phyloP scores from a whole-genome alignment of 2,329 filamentous ascomycete species.

The Aspergillus tamarii region DNA sequence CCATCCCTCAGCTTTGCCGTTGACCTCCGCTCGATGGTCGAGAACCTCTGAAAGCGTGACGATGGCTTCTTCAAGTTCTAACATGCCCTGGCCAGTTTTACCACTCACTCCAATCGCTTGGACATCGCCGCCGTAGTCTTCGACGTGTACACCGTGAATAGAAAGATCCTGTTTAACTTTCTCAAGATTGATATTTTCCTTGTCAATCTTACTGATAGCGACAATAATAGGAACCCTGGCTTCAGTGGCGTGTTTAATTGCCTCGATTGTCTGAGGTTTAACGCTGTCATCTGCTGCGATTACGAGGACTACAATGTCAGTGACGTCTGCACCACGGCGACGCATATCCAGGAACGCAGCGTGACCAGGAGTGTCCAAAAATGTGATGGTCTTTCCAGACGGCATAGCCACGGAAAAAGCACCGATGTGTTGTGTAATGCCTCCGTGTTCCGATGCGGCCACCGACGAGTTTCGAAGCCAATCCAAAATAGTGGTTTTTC shows the following conservation, averaged over 20 bases:
- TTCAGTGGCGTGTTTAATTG: constrained; percentile 85
- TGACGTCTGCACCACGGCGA: constrained; percentile 91
- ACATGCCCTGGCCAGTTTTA: constrained; percentile 90
- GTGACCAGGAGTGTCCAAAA: constrained; percentile 95
- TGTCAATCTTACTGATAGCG: constrained; percentile 97
- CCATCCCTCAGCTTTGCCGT: constrained; percentile 87
- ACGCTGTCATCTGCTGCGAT: constrained; percentile 97
- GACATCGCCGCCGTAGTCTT: constrained; percentile 92
- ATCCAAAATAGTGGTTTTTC: constrained; percentile 95
- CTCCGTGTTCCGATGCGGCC: constrained; percentile 87
- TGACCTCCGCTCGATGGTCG: constrained; percentile 79
- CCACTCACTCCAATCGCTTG: constrained; percentile 91
- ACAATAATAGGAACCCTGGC: constrained; percentile 95
- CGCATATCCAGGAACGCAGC: constrained; percentile 96
- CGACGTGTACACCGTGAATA: constrained; percentile 81
- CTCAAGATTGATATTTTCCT: constrained; percentile 77
- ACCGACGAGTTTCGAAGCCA: constrained; percentile 92
- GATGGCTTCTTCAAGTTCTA: constrained; percentile 87
- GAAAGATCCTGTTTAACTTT: constrained; percentile 87
- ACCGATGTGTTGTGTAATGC: constrained; percentile 98
- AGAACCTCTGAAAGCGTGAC: constrained; percentile 84
- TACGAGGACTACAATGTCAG: constrained; percentile 93
- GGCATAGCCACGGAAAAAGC: constrained; percentile 91
- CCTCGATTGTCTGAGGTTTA: constrained; percentile 95
- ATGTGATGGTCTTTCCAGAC: constrained; percentile 87